These are phyloP conservation scores for Chytriomyces sp. DNA, from an alignment of 192 early-diverging fungal species.

Conservation along the genomic window DNA sequence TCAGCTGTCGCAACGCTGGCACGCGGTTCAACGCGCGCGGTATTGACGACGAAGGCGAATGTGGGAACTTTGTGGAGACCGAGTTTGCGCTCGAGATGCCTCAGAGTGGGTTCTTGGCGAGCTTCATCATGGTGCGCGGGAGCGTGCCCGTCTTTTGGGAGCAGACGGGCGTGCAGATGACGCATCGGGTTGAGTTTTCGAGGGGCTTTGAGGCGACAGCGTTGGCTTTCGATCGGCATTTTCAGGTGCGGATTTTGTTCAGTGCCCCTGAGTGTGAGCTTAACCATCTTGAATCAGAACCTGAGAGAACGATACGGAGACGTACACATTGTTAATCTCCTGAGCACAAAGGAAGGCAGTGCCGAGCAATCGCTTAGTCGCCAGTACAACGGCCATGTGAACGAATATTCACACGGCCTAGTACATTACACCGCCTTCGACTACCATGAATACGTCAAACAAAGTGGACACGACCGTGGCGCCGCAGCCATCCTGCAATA, in stretches of 20 bases:
- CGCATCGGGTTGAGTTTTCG: slow-evolving; percentile 83
- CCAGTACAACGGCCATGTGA: slow-evolving; percentile 50
- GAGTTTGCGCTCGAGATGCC: slow-evolving; percentile 76
- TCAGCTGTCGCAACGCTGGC: slow-evolving; percentile 82
- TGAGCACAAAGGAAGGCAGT: slow-evolving; percentile 66
- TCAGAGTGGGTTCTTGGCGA: slow-evolving; percentile 23
- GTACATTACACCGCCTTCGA: slow-evolving; percentile 78
- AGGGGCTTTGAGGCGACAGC: slow-evolving; percentile 78
- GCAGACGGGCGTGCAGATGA: slow-evolving; percentile 78
- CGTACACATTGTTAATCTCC: slow-evolving; percentile 78
- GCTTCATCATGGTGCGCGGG: slow-evolving; percentile 78
- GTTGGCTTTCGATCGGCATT: slow-evolving; percentile 73
- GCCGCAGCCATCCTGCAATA: slow-evolving; percentile 8
- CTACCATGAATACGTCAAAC: slow-evolving; percentile 77
- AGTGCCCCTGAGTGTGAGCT: neutral
- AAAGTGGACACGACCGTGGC: slow-evolving; percentile 44
- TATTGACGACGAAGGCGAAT: slow-evolving; percentile 93
- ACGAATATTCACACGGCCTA: neutral
- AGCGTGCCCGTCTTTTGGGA: slow-evolving; percentile 86
- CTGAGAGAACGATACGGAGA: slow-evolving; percentile 72
- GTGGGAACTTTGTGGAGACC: slow-evolving; percentile 98
- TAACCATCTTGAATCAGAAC: slow-evolving; percentile 53
- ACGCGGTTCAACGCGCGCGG: slow-evolving; percentile 94
- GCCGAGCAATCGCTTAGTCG: slow-evolving; percentile 72
- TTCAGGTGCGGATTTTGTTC: slow-evolving; percentile 35